These are phyloP conservation scores for Monotropa hypopitys DNA, from an alignment of 179 eudicot species.

Conservation along the genomic window DNA sequence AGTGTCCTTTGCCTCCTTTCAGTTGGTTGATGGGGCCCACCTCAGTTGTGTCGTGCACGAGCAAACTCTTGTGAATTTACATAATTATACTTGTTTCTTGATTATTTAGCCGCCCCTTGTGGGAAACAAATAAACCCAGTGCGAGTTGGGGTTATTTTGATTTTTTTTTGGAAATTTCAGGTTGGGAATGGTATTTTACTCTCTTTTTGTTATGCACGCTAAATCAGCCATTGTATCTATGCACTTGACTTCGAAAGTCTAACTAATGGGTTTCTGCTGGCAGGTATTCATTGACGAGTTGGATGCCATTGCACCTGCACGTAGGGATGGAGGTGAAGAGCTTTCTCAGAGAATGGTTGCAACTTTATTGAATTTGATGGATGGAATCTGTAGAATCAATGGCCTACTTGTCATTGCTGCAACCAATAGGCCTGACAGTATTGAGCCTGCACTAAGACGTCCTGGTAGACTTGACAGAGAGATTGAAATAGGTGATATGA, in stretches of 20 bases:
- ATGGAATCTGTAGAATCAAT: slow-evolving; percentile 60
- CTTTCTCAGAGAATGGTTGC: slow-evolving; percentile 88
- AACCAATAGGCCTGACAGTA: slow-evolving; percentile 72
- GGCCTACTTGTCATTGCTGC: slow-evolving; percentile 82
- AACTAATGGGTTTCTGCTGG: slow-evolving; percentile 2
- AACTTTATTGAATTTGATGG: slow-evolving; percentile 77
- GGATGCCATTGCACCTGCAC: slow-evolving; percentile 96
- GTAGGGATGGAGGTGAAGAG: slow-evolving; percentile 87
- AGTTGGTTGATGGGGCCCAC: no score
- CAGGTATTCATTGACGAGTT: slow-evolving; percentile 92
- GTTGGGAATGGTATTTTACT: no score
- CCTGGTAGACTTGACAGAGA: slow-evolving; percentile 93
- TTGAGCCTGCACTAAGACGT: slow-evolving; percentile 91
- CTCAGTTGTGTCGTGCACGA: no score
- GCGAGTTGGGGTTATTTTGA: no score
- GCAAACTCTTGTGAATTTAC: no score
- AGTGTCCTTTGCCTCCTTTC: no score
- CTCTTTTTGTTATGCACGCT: no score
- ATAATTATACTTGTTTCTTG: no score
- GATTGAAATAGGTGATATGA: slow-evolving; percentile 65
- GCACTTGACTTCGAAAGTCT: not conserved
- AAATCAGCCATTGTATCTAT: not conserved
- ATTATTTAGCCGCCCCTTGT: no score
- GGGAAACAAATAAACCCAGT: no score
- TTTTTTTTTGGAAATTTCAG: no score